Base-by-base conservation (phyloP, 371 early-diverging fungal species). In the Gilbertella persicaria region DNA sequence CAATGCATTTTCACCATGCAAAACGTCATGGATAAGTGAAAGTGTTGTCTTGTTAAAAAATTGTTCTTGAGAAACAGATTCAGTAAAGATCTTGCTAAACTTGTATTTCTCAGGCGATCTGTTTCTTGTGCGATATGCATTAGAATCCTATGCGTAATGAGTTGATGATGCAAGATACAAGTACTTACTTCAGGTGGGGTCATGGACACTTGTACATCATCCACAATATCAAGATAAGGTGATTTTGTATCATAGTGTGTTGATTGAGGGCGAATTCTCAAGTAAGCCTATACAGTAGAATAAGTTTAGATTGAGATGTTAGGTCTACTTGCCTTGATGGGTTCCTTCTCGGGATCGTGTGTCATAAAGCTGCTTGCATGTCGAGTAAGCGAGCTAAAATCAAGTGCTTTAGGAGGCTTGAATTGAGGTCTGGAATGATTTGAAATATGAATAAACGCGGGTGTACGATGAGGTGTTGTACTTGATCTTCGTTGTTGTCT, bases 51-150 rank as follows among this genome's bases (percentile, higher is more conserved):
- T 73, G 9, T 82, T 71, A 26, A 88, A 90, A 13, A 89, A 75
- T 0, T 66, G 65, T 19, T 80, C 53, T 58, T 86, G 86, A 5
- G 75, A 53, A 24, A 73, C 55, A 7, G 66, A 37, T 5, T 80
- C 79, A 14, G 65, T 60, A 47, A 90, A 75, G 10, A 88, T 86
- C 41, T 82, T 82, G 0, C 85, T 78, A 42, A 90, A 90, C 53
- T 71, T 68, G 60, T 87, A 86, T 24, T 79, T 71, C 45, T 82
- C 80, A 0, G 85, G 59, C 25, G 79, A 63, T 45, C 69, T 64
- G 28, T 70, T 64, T 16, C 79, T 75, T 25, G 70, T 60, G 41
- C 79, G 63, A 23, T 69, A 67, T 21, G 69, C 75, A 45, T 66
- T 72, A 0, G 71, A 70, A 25, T 60, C 56, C 67, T 67, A 43